Conservation (phyloP, 441 rosid species). For the Corymbia citriodora region DNA sequence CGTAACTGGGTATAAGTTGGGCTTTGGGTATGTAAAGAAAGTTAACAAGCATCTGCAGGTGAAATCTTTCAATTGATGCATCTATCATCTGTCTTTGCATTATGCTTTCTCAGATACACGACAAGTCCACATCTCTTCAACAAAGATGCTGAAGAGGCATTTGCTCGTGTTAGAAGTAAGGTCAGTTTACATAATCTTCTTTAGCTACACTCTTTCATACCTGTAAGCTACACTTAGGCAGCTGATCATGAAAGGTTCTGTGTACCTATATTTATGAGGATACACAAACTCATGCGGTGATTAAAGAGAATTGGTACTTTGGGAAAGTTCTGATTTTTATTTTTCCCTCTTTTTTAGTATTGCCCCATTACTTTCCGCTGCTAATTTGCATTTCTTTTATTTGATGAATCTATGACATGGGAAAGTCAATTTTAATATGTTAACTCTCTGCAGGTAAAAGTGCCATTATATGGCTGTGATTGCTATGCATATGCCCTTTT, state of each 20-base stretch:
- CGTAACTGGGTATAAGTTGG: background rate
- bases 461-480: conserved; percentile 92
- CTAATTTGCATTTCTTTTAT: background rate
- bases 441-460: conserved; percentile 58
- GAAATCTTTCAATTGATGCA: background rate
- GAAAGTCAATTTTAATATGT: background rate
- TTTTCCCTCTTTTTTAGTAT: background rate
- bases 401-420: background rate
- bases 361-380: background rate
- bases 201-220: background rate
- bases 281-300: background rate
- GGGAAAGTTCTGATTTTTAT: background rate
- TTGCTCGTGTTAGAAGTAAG: conserved; percentile 83
- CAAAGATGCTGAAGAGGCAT: conserved; percentile 76
- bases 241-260: background rate
- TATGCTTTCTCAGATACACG: conserved; percentile 54
- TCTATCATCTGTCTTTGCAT: background rate
- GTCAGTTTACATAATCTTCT: conserved; percentile 24
- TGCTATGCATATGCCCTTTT: conserved; percentile 97
- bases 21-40: background rate
- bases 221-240: background rate
- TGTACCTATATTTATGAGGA: background rate
- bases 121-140: conserved; percentile 94
- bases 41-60: background rate
- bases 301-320: background rate